These are phyloP conservation scores for Agroathelia rolfsii DNA, from an alignment of 1,284 basidiomycete genomes.

Conservation along the genomic window DNA sequence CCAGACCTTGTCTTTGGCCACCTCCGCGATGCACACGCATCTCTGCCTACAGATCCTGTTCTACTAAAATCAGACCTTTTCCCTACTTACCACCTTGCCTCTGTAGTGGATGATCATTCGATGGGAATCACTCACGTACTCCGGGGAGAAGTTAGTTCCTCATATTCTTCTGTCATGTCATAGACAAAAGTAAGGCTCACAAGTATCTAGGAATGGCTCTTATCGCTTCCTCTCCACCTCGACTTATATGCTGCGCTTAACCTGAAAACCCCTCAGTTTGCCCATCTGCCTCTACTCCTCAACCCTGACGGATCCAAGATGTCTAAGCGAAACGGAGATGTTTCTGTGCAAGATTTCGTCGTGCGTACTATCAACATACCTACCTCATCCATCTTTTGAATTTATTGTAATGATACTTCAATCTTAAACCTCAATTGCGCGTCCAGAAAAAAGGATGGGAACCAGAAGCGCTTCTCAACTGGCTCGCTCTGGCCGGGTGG, in stretches of 20 bases:
- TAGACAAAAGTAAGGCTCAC: background rate
- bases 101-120: slow-evolving; percentile 89
- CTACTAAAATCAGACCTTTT: slow-evolving; percentile 87
- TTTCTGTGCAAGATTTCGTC: slow-evolving; percentile 78
- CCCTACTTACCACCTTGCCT: slow-evolving; percentile 96
- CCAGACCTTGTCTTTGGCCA: slow-evolving; percentile 71
- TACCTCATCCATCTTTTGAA: slow-evolving; percentile 1
- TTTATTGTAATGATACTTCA: slow-evolving; percentile 17
- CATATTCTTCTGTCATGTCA: background rate
- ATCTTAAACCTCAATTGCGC: slow-evolving; percentile 1
- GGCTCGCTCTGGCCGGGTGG: slow-evolving; percentile 91
- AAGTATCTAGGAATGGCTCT: slow-evolving; percentile 81
- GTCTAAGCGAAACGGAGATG: slow-evolving; percentile 89
- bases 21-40: slow-evolving; percentile 65
- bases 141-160: slow-evolving; percentile 70
- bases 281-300: slow-evolving; percentile 84
- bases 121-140: slow-evolving; percentile 97
- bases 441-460: slow-evolving; percentile 76
- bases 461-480: slow-evolving; percentile 84
- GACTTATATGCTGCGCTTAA: slow-evolving; percentile 80
- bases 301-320: slow-evolving; percentile 92
- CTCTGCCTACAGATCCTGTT: slow-evolving; percentile 83
- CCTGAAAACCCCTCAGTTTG: slow-evolving; percentile 71
- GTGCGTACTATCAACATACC: slow-evolving; percentile 30
- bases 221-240: slow-evolving; percentile 88